These are phyloP conservation scores for Lentinula raphanica DNA, from an alignment of 768 basidiomycete genomes.

Conservation along the genomic window DNA sequence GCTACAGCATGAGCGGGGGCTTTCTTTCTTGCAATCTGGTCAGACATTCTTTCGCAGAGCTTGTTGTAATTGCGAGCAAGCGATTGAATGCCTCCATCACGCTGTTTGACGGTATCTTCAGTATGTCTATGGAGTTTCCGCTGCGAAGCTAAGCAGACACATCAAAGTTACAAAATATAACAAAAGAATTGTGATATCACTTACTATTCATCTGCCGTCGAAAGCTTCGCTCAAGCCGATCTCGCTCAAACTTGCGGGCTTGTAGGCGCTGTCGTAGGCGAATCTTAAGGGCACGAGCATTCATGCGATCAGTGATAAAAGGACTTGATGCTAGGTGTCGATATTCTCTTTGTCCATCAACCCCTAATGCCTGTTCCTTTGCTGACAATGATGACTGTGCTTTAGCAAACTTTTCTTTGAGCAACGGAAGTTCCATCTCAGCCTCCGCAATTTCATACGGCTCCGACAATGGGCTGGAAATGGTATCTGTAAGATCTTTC, in stretches of 20 bases:
- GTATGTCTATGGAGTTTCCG: slow-evolving; percentile 24
- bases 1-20: slow-evolving; percentile 19
- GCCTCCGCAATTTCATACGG: no score
- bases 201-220: background rate
- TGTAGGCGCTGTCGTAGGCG: background rate
- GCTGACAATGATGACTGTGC: background rate
- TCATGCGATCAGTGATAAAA: background rate
- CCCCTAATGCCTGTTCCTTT: background rate
- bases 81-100: slow-evolving; percentile 22
- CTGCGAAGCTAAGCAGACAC: slow-evolving; percentile 10
- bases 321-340: background rate
- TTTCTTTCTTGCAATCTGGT: slow-evolving; percentile 12
- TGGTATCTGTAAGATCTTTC: background rate
- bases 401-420: background rate
- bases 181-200: background rate
- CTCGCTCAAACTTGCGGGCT: background rate
- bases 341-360: background rate
- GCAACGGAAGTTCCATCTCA: no score
- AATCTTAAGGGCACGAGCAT: background rate
- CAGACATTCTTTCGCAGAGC: slow-evolving; percentile 17
- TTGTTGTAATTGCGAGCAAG: slow-evolving; percentile 24
- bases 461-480: background rate
- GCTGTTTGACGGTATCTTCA: slow-evolving; percentile 16
- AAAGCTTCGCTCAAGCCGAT: background rate
- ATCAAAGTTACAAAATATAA: background rate